Percentiles rank a stretch among this genome's conserved stretches.
These are phyloP conservation scores for Cardamine chenopodiifolia DNA, from an alignment of 345 rosid species.

Conservation along the genomic window DNA sequence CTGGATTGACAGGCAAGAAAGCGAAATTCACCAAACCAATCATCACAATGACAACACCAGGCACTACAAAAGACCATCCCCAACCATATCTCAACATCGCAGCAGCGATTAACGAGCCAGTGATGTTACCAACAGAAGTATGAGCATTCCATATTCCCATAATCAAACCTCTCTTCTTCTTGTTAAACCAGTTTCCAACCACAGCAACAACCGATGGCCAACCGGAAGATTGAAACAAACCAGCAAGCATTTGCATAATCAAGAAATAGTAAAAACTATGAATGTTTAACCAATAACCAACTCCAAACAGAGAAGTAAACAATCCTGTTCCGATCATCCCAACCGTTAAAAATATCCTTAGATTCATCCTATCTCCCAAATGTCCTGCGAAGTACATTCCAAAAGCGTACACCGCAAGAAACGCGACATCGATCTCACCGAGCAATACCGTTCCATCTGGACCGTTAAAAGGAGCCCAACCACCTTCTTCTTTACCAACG, in stretches of 20 bases:
- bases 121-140: conserved; percentile 83
- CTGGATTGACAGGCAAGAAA: conserved; percentile 77
- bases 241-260: conserved; percentile 66
- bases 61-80: conserved; percentile 91
- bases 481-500: conserved; percentile 33
- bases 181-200: conserved; percentile 86
- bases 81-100: conserved; percentile 73
- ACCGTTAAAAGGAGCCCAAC: conserved; percentile 85
- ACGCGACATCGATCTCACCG: conserved; percentile 76
- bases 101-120: conserved; percentile 76
- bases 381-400: conserved; percentile 87
- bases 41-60: conserved; percentile 63
- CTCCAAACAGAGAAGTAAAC: conserved; percentile 68
- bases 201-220: conserved; percentile 96
- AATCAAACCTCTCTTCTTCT: conserved; percentile 78
- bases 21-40: conserved; percentile 66
- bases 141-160: conserved; percentile 97
- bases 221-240: conserved; percentile 85
- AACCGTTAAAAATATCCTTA: conserved; percentile 61
- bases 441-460: conserved; percentile 64
- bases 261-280: conserved; percentile 66
- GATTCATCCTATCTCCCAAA: conserved; percentile 71
- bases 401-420: conserved; percentile 67
- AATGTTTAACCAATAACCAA: conserved; percentile 70
- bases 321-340: conserved; percentile 84